phyloP scores from a whole-genome alignment of 176 grass and related monocot genomes.

The Thinopyrum elongatum region DNA sequence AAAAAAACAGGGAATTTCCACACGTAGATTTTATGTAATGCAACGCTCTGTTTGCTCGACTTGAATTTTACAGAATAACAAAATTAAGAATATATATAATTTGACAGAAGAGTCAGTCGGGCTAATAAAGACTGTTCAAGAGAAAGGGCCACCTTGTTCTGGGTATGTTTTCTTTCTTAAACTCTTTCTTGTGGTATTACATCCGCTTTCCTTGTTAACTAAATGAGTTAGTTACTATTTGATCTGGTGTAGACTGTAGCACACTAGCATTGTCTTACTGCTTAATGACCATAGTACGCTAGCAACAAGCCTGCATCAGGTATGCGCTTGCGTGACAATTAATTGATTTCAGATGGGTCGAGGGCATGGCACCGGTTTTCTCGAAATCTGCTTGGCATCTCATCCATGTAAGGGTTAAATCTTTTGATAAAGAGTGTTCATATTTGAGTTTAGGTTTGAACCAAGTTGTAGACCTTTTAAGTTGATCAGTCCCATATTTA shows the following conservation, averaged over 20 bases:
- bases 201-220: neutral
- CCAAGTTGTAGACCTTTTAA: neutral
- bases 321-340: constrained; percentile 18
- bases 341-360: constrained; percentile 76
- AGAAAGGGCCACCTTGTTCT: constrained; percentile 78
- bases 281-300: neutral
- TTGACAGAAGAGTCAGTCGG: constrained; percentile 65
- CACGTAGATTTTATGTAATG: constrained; percentile 50
- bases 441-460: neutral
- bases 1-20: constrained; percentile 54
- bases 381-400: constrained; percentile 92
- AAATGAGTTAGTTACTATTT: neutral
- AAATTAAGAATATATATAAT: constrained; percentile 21
- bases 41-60: constrained; percentile 7
- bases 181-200: constrained; percentile 4
- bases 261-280: constrained; percentile 12
- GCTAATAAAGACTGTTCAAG: constrained; percentile 62
- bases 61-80: constrained; percentile 16
- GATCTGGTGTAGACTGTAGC: neutral
- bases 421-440: neutral
- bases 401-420: constrained; percentile 60
- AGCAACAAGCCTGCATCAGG: constrained; percentile 4
- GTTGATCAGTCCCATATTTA: neutral
- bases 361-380: constrained; percentile 88
- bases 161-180: constrained; percentile 51